Percentiles rank a stretch among this genome's conserved stretches.
These are phyloP conservation scores for Acanthamoeba sp. DNA, from an alignment of 208 protist species.

Conservation along the genomic window DNA sequence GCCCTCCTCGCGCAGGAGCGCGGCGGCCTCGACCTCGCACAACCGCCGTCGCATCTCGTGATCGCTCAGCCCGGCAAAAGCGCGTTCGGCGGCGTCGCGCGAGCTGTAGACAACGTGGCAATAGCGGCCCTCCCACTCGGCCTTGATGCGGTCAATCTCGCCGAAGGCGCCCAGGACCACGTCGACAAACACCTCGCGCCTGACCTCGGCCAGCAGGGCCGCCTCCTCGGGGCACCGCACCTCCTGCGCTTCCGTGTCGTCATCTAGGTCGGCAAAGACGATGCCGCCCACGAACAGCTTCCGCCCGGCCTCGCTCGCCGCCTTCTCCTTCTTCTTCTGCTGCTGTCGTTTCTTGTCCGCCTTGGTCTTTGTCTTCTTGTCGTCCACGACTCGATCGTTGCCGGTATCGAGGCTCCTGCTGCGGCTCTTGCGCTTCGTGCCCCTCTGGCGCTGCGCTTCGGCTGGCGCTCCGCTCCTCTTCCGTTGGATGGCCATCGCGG, in stretches of 20 bases:
- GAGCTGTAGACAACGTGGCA: conserved; percentile 20
- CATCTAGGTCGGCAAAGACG: not conserved
- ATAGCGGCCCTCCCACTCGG: not conserved
- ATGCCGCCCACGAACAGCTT: conserved; percentile 51
- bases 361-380: not conserved
- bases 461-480: not conserved
- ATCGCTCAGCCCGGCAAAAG: conserved; percentile 6
- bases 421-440: conserved; percentile 2
- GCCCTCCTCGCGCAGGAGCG: not conserved
- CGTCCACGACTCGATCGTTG: not conserved
- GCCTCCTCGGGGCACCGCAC: not conserved
- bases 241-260: not conserved
- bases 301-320: not conserved
- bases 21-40: not conserved
- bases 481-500: not conserved
- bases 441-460: not conserved
- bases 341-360: not conserved
- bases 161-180: conserved; percentile 6
- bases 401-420: not conserved
- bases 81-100: not conserved
- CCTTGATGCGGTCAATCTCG: conserved; percentile 21
- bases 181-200: conserved; percentile 10
- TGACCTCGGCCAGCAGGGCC: not conserved
- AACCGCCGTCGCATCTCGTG: not conserved
- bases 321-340: not conserved